Conservation (phyloP, 192 early-diverging fungal genomes). For the Coemansia asiatica region DNA sequence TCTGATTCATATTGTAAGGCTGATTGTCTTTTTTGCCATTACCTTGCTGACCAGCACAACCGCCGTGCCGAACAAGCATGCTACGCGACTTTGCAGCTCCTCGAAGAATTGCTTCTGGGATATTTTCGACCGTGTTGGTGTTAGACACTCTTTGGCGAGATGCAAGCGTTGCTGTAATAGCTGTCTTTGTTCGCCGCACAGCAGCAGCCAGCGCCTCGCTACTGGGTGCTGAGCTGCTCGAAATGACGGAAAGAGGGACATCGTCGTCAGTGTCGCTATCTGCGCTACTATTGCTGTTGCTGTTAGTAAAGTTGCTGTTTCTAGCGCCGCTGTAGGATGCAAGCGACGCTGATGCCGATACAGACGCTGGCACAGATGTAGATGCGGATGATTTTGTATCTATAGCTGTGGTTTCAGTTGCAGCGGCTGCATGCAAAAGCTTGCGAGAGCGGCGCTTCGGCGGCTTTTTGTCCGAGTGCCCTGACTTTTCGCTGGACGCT, state of each 20-base stretch:
- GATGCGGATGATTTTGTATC: background rate
- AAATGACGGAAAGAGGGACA: conserved; percentile 45
- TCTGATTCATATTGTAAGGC: background rate
- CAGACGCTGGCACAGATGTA: too few species aligned
- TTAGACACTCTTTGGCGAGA: background rate
- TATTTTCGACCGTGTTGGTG: background rate
- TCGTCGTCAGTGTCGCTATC: conserved; percentile 35
- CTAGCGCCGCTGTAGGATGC: conserved; percentile 1
- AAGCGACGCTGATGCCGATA: background rate
- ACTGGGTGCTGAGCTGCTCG: conserved; percentile 27
- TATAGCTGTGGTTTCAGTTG: background rate
- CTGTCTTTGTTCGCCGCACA: conserved; percentile 41
- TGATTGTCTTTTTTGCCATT: background rate
- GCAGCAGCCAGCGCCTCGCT: conserved; percentile 11
- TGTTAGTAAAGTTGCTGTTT: background rate
- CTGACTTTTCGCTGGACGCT: background rate
- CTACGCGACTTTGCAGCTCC: conserved; percentile 25
- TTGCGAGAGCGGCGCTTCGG: background rate
- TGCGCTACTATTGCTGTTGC: conserved; percentile 1
- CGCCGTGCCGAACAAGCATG: conserved; percentile 9
- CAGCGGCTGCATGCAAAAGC: conserved; percentile 6
- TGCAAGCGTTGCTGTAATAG: conserved; percentile 12
- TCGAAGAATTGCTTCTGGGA: background rate
- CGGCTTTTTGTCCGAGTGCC: background rate
- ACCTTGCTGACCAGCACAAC: background rate